These are phyloP conservation scores for Beverwykella pulmonaria DNA, from an alignment of 495 filamentous ascomycete genomes.

Conservation along the genomic window DNA sequence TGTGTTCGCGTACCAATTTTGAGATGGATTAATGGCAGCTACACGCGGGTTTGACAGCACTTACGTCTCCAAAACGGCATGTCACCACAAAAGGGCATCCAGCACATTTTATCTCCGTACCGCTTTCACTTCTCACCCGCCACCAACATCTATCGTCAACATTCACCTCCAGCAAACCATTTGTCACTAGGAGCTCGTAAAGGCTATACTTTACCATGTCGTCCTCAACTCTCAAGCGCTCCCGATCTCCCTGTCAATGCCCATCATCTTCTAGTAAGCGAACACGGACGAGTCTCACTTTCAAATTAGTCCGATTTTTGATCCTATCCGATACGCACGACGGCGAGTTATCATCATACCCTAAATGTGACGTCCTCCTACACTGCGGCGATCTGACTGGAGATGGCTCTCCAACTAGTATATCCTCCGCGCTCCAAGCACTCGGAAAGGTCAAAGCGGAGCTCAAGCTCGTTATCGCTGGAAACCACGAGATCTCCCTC, in stretches of 20 bases:
- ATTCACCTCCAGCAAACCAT: background rate
- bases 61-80: no score
- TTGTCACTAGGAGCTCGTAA: background rate
- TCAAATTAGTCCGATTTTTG: slow-evolving; percentile 17
- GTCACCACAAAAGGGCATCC: no score
- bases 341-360: background rate
- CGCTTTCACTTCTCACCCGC: no score
- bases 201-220: background rate
- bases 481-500: slow-evolving; percentile 36
- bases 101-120: no score
- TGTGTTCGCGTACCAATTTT: no score
- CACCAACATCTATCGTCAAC: background rate
- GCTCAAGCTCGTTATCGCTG: slow-evolving; percentile 32
- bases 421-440: slow-evolving; percentile 1
- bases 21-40: no score
- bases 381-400: slow-evolving; percentile 38
- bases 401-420: slow-evolving; percentile 12
- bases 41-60: no score
- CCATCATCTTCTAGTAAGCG: background rate
- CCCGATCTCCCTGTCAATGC: slow-evolving; percentile 1
- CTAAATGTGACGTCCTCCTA: slow-evolving; percentile 30
- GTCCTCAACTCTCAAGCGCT: background rate
- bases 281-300: background rate
- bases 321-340: slow-evolving; percentile 35
- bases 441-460: slow-evolving; percentile 19